Percentiles rank a stretch among this genome's conserved stretches.
Conservation (phyloP, 1,139 yeast species). For the Sugiyamaella grinbergsii region DNA sequence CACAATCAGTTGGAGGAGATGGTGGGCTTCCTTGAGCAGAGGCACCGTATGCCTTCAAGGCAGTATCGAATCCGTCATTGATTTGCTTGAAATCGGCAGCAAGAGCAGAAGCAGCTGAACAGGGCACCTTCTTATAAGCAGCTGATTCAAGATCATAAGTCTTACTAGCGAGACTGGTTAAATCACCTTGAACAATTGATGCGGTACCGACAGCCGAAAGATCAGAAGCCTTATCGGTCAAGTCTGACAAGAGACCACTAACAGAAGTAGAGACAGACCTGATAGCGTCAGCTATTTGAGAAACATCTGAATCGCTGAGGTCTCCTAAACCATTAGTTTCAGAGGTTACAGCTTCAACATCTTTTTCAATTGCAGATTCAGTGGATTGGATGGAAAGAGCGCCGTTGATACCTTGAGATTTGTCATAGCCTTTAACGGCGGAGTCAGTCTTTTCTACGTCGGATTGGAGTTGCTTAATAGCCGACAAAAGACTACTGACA, state of each 20-base stretch:
- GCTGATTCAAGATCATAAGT: conserved; percentile 25
- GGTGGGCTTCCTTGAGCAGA: conserved; percentile 18
- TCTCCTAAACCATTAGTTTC: conserved; percentile 17
- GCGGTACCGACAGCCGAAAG: conserved; percentile 28
- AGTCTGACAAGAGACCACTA: conserved; percentile 25
- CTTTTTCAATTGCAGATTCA: conserved; percentile 19
- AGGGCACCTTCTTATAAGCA: conserved; percentile 23
- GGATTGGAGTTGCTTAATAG: conserved; percentile 20
- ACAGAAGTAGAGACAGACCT: conserved; percentile 22
- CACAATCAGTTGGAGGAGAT: conserved; percentile 16
- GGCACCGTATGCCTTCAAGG: conserved; percentile 21
- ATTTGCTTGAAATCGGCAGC: conserved; percentile 14
- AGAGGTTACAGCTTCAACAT: conserved; percentile 21
- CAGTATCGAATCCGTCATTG: conserved; percentile 20
- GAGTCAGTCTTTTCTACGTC: conserved; percentile 23
- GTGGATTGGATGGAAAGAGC: conserved; percentile 30
- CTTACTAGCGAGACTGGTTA: conserved; percentile 18
- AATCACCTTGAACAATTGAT: conserved; percentile 31
- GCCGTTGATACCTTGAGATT: conserved; percentile 29
- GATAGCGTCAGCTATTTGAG: conserved; percentile 19
- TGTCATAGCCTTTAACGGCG: conserved; percentile 22
- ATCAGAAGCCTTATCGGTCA: conserved; percentile 30
- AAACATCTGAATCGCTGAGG: conserved; percentile 19
- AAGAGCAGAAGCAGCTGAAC: conserved; percentile 11
- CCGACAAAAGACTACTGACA: conserved; percentile 18